Evolutionary conservation across 1,284 basidiomycete genomes (phyloP).

Genomic region (Sphaerobolus stellatus): DNA sequence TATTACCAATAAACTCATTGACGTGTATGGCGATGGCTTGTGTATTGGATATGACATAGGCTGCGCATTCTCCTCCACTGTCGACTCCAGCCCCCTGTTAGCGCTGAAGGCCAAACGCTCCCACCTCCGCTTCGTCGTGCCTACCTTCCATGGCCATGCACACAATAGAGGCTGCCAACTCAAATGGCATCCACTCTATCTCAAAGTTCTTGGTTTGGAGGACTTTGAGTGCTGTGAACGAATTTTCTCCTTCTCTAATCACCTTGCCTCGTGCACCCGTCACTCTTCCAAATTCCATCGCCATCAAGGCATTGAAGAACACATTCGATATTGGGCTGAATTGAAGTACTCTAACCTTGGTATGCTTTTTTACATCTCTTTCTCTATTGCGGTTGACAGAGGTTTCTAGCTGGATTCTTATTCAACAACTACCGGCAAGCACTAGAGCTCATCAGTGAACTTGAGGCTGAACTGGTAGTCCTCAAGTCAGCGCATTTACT

Average conservation of each 20-base stretch:
- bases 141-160: slow-evolving; percentile 35
- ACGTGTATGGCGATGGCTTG: not conserved
- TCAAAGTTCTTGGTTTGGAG: slow-evolving; percentile 32
- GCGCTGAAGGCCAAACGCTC: slow-evolving; percentile 8
- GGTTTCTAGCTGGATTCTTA: slow-evolving; percentile 18
- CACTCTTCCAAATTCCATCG: slow-evolving; percentile 28
- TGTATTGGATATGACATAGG: slow-evolving; percentile 9
- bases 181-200: slow-evolving; percentile 29
- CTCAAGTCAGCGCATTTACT: slow-evolving; percentile 3
- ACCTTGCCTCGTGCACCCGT: slow-evolving; percentile 23
- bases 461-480: not conserved
- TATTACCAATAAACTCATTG: not conserved
- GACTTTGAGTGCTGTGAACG: slow-evolving; percentile 35
- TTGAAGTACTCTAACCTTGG: slow-evolving; percentile 19
- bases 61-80: slow-evolving; percentile 29
- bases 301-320: slow-evolving; percentile 23
- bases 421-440: slow-evolving; percentile 23
- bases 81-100: slow-evolving; percentile 24
- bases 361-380: slow-evolving; percentile 6
- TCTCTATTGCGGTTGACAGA: not conserved
- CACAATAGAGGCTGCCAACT: slow-evolving; percentile 37
- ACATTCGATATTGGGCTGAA: slow-evolving; percentile 17
- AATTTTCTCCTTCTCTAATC: slow-evolving; percentile 32
- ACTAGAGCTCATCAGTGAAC: slow-evolving; percentile 10
- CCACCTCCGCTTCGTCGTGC: slow-evolving; percentile 18